A percentile compares a stretch with the other conserved stretches of the same genome.
These are phyloP conservation scores for Seiridium unicorne DNA, from an alignment of 2,329 filamentous ascomycete genomes.

Conservation along the genomic window DNA sequence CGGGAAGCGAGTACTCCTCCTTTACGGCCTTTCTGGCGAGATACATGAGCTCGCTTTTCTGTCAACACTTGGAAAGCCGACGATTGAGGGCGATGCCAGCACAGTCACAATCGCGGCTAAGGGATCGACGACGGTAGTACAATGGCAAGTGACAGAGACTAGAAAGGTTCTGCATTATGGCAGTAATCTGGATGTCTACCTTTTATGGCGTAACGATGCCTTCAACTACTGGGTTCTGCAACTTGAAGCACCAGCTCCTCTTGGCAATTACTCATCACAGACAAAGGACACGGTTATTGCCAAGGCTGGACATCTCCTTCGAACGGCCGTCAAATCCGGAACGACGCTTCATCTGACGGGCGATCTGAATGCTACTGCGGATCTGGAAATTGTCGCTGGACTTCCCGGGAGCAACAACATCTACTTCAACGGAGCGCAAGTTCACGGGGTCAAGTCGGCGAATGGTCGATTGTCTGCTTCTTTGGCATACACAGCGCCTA, in stretches of 20 bases:
- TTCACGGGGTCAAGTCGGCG: conserved; percentile 33
- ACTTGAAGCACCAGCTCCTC: conserved; percentile 12
- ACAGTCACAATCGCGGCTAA: conserved; percentile 1
- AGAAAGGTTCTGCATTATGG: conserved; percentile 29
- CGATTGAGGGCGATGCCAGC: conserved; percentile 18
- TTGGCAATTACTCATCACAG: conserved; percentile 7
- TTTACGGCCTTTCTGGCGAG: conserved; percentile 64
- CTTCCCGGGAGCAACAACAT: conserved; percentile 48
- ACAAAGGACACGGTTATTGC: conserved; percentile 46
- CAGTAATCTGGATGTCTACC: conserved; percentile 33
- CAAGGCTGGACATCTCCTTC: conserved; percentile 63
- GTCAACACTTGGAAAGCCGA: conserved; percentile 26
- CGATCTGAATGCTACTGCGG: conserved; percentile 69
- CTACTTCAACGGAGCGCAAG: conserved; percentile 56
- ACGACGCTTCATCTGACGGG: conserved; percentile 61
- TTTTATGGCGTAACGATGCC: conserved; percentile 39
- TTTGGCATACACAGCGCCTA: conserved; percentile 9
- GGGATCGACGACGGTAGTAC: not conserved
- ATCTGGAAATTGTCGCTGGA: conserved; percentile 67
- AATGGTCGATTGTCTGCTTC: conserved; percentile 31
- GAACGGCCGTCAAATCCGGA: conserved; percentile 54
- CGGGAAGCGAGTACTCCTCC: conserved; percentile 38
- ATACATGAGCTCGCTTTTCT: conserved; percentile 59
- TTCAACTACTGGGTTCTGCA: conserved; percentile 66
- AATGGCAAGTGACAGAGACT: conserved; percentile 31